Percentiles rank a stretch among this genome's conserved stretches.
Evolutionary conservation across 345 rosid species (phyloP).

Genomic region (Murraya paniculata): DNA sequence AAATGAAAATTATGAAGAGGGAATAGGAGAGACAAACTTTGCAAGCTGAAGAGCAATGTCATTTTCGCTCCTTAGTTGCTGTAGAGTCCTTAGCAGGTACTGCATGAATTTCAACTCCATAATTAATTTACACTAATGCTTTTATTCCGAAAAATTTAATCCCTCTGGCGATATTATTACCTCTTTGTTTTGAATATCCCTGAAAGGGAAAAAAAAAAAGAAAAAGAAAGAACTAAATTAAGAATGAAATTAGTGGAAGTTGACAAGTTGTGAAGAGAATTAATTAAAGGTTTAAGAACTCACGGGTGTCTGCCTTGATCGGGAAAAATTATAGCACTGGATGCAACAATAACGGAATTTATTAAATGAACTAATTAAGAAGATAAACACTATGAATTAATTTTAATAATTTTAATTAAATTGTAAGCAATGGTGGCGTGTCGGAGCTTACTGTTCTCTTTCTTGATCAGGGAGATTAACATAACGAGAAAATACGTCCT

Average conservation of each 20-base stretch:
- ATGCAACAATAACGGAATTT: background rate
- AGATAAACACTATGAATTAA: background rate
- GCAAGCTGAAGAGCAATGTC: slow-evolving; percentile 52
- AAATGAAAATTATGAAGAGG: background rate
- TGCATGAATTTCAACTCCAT: slow-evolving; percentile 19
- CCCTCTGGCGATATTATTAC: slow-evolving; percentile 17
- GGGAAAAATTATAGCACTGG: slow-evolving; percentile 51
- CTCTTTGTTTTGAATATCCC: slow-evolving; percentile 57
- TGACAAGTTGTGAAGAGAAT: background rate
- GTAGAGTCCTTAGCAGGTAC: slow-evolving; percentile 50
- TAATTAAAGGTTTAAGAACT: background rate
- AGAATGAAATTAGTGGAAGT: background rate
- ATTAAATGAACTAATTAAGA: background rate
- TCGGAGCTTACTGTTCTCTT: slow-evolving; percentile 53
- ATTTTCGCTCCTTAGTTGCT: slow-evolving; percentile 51
- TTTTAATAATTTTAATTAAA: background rate
- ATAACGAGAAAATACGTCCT: slow-evolving; percentile 67
- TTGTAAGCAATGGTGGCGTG: background rate
- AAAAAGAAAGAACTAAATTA: background rate
- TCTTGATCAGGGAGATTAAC: slow-evolving; percentile 61
- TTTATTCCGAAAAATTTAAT: background rate
- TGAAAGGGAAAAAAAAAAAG: slow-evolving; percentile 14
- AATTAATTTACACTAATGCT: background rate
- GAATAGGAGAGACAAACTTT: slow-evolving; percentile 30
- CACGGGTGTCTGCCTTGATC: slow-evolving; percentile 36